Base-by-base conservation (phyloP, 257 asterid genomes). In the Fraxinus cuspidata region DNA sequence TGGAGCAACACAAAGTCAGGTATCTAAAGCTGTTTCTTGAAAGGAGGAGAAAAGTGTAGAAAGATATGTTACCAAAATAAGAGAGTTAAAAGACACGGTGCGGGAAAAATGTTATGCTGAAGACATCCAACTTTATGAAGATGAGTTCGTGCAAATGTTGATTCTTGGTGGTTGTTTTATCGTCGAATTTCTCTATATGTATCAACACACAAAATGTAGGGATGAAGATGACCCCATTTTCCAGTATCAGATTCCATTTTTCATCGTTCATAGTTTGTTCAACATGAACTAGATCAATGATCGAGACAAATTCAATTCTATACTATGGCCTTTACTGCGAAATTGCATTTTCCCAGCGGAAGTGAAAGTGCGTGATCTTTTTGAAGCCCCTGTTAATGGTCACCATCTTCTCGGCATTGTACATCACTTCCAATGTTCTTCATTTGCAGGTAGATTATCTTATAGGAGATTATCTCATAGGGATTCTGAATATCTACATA, bases 361-460 rank as follows among this genome's bases (percentile, higher is more conserved):
- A 21, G 31, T 29, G 3, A 29, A 29, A 29, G 1, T 29, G 31
- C 2, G 2, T 29, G 2, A 53, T 0, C 13, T 18, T 0, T 38
- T 72, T 15, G 7, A 44, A 56, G 60, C 38, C 7, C 18, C 44
- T n/a, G n/a, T n/a, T n/a, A n/a, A n/a, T n/a, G n/a, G n/a, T n/a
- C n/a, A n/a, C n/a, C n/a, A 77, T 70, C 70, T 77, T 51, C 56
- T 56, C 7, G 81, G 81, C 23, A 35, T 77, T 3, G 16, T 77
- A 35, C 81, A 77, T 19, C 58, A 70, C 13, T 16, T 31, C 10
- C 67, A 44, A 37, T 70, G 60, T 38, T 38, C 44, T 38, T 38
- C 11, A 0, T 37, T 37, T 7, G 35, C 5, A 16, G n/a, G n/a
- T n/a, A n/a, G n/a, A n/a, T n/a, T n/a, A n/a, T n/a, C n/a, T n/a